A percentile compares a stretch with the other conserved stretches of the same genome.
Evolutionary conservation across 2,329 filamentous ascomycete species (phyloP).

Genomic region (Fusarium tanahbumbuense): DNA sequence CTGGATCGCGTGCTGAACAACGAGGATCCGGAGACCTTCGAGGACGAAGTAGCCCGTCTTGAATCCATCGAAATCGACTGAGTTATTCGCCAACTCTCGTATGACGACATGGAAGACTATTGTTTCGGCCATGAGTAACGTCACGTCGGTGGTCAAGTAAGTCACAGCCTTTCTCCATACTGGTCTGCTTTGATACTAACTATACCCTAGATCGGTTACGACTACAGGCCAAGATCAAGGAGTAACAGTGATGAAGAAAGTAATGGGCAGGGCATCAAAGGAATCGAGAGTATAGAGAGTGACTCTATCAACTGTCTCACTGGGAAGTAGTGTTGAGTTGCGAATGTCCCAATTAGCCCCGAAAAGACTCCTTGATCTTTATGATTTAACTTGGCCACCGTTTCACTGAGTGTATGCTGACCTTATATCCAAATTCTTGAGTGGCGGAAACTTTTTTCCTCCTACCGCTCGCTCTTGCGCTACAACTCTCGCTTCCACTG

Average conservation of each 20-base stretch:
- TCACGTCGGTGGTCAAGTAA: neutral
- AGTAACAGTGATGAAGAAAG: neutral
- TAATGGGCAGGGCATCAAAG: neutral
- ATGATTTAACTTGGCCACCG: neutral
- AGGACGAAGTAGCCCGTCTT: neutral
- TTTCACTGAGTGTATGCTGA: neutral
- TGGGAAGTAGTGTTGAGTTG: neutral
- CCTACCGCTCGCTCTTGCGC: slow-evolving; percentile 15
- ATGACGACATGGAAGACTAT: neutral
- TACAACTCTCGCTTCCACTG: neutral
- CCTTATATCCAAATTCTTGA: neutral
- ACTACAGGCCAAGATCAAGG: neutral
- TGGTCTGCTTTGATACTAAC: accelerated
- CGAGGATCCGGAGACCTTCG: neutral
- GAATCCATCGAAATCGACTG: neutral
- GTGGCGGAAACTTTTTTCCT: neutral
- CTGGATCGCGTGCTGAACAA: neutral
- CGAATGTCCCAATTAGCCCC: neutral
- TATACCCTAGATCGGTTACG: neutral
- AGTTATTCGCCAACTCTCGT: neutral
- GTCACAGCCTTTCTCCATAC: neutral
- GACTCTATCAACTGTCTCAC: neutral
- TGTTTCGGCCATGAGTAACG: neutral
- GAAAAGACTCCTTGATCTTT: neutral
- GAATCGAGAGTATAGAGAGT: neutral